A percentile compares a stretch with the other conserved stretches of the same genome.
Evolutionary conservation across 2,329 filamentous ascomycete species (phyloP).

Genomic region (Paracoccidioides brasiliensis): DNA sequence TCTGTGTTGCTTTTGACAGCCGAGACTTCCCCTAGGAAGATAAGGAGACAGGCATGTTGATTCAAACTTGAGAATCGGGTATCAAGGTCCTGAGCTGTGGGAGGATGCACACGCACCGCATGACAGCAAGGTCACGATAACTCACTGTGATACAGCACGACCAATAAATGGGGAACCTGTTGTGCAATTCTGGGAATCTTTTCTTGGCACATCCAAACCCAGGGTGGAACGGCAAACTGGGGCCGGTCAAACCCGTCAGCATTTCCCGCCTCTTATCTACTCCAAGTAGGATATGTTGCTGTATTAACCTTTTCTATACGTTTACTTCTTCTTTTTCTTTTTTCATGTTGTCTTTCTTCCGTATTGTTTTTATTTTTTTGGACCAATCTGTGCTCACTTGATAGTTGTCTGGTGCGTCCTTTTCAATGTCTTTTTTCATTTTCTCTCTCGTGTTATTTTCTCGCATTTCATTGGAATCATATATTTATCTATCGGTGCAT

Average conservation of each 20-base stretch:
- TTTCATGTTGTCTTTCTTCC: background rate
- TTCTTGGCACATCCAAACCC: background rate
- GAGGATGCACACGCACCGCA: background rate
- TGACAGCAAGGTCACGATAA: background rate
- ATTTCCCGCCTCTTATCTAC: background rate
- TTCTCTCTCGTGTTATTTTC: background rate
- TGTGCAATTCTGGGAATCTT: background rate
- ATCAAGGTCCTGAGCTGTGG: background rate
- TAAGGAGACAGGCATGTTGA: background rate
- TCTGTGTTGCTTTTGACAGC: background rate
- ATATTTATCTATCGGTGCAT: background rate
- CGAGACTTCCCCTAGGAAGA: background rate
- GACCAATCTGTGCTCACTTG: background rate
- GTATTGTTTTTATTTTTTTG: background rate
- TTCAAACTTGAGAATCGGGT: background rate
- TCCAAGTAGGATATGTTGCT: too few relatives aligned
- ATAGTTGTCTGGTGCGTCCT: background rate
- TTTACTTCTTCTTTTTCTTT: background rate
- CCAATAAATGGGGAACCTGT: background rate
- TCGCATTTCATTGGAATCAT: background rate
- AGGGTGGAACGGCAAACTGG: background rate
- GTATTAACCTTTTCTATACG: background rate
- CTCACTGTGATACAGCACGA: background rate
- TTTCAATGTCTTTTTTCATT: background rate
- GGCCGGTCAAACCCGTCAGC: too few relatives aligned